These are phyloP conservation scores for Acacia melanoxylon DNA, from an alignment of 306 rosid species.

Conservation along the genomic window DNA sequence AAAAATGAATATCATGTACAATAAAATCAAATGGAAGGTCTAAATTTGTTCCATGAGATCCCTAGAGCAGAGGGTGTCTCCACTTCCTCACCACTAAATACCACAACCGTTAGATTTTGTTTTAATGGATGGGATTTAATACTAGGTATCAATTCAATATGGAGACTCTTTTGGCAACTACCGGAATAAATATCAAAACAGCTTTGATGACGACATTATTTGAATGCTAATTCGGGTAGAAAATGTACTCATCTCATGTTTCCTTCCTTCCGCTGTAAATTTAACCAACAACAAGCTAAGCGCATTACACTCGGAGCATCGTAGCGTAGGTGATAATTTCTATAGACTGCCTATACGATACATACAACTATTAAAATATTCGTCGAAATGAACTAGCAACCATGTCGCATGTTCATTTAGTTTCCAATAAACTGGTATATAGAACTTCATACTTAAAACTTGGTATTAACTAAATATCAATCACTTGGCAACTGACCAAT, in stretches of 20 bases:
- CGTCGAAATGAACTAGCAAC: slow-evolving; percentile 7
- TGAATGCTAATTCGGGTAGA: background rate
- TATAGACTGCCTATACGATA: slow-evolving; percentile 10
- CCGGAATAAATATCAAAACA: background rate
- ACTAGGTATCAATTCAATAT: too few relatives aligned
- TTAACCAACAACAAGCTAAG: background rate
- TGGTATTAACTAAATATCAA: slow-evolving; percentile 57
- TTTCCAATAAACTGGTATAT: slow-evolving; percentile 12
- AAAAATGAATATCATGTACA: background rate
- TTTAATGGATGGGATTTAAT: too few relatives aligned
- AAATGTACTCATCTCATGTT: background rate
- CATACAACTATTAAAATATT: slow-evolving; percentile 15
- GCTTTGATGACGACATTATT: background rate
- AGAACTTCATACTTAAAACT: slow-evolving; percentile 24
- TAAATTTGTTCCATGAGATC: background rate
- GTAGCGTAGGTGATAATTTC: background rate
- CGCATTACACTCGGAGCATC: background rate
- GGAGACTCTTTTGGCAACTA: too few relatives aligned
- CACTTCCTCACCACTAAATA: too few relatives aligned
- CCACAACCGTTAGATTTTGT: rapidly evolving
- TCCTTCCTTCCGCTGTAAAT: background rate
- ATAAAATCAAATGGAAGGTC: background rate
- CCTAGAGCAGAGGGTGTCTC: too few relatives aligned
- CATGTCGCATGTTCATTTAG: background rate
- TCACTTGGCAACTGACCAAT: slow-evolving; percentile 88